Evolutionary conservation across 1,284 basidiomycete species (phyloP).

Genomic region (Meira miltonrushii): DNA sequence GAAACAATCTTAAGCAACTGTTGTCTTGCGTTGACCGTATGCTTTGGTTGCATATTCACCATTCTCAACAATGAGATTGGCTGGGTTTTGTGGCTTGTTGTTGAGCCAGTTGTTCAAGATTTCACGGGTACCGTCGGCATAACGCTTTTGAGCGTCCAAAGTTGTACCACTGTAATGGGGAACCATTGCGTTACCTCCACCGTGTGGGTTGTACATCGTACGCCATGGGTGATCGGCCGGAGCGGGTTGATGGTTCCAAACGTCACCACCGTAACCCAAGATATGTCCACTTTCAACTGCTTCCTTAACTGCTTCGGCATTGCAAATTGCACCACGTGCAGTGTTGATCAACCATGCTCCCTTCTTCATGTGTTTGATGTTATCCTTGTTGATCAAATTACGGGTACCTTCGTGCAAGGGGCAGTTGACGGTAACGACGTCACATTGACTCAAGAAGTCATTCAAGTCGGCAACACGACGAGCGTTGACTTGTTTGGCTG

Average conservation of each 20-base stretch:
- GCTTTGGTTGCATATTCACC: conserved; percentile 51
- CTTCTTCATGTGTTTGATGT: conserved; percentile 84
- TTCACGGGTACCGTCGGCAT: conserved; percentile 71
- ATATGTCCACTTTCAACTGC: conserved; percentile 76
- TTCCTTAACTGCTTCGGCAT: conserved; percentile 71
- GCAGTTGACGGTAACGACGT: conserved; percentile 81
- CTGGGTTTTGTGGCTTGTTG: conserved; percentile 65
- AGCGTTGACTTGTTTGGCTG: conserved; percentile 66
- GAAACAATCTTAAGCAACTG: too few relatives aligned
- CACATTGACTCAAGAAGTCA: conserved; percentile 73
- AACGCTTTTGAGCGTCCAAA: conserved; percentile 82
- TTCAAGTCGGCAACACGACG: conserved; percentile 76
- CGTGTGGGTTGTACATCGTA: conserved; percentile 65
- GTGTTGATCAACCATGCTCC: conserved; percentile 83
- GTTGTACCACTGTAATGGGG: conserved; percentile 84
- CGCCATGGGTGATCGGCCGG: conserved; percentile 82
- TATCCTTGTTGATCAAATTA: conserved; percentile 65
- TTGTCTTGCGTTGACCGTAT: conserved; percentile 34
- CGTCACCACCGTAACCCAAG: conserved; percentile 59
- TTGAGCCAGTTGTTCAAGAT: conserved; percentile 76
- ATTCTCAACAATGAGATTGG: conserved; percentile 66
- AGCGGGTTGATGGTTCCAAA: conserved; percentile 49
- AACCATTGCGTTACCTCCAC: conserved; percentile 60
- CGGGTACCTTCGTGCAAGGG: conserved; percentile 83
- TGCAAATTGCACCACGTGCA: conserved; percentile 86